phyloP scores from a whole-genome alignment of 139 green algal species.

The Haematococcus sp. region DNA sequence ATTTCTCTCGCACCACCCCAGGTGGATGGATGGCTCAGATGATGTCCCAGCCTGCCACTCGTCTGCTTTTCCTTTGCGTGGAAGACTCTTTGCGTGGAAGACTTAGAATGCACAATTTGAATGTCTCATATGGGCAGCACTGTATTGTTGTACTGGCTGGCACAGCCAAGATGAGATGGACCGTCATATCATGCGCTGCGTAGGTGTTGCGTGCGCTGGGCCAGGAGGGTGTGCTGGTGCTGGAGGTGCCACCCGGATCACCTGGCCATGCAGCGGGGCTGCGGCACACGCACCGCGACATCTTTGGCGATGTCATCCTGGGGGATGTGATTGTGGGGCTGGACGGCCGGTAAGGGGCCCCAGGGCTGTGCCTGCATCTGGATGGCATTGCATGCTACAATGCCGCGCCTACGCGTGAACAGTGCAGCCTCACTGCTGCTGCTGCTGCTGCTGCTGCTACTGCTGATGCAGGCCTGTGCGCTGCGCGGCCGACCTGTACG shows the following conservation, averaged over 20 bases:
- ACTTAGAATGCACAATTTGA: no score
- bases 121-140: no score
- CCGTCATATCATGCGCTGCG: background rate
- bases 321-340: conserved; percentile 51
- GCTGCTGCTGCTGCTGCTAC: no score
- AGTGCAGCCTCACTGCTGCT: no score
- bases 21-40: background rate
- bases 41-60: no score
- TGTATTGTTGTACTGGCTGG: background rate
- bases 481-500: conserved; percentile 56
- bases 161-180: no score
- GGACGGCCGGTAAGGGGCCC: conserved; percentile 19
- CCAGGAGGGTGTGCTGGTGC: conserved; percentile 70
- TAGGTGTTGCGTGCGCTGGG: conserved; percentile 58
- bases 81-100: no score
- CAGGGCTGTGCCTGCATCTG: no score
- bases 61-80: no score
- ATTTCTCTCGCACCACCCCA: conserved; percentile 70
- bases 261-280: conserved; percentile 67
- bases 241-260: conserved; percentile 62
- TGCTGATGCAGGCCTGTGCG: conserved; percentile 29
- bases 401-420: no score
- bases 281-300: conserved; percentile 63
- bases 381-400: no score
- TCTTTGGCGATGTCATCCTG: conserved; percentile 76